Evolutionary conservation across 169 alveolate genomes (phyloP), one percentile per base, ranked within the genome.

Genomic region (Plasmodium ovale): DNA sequence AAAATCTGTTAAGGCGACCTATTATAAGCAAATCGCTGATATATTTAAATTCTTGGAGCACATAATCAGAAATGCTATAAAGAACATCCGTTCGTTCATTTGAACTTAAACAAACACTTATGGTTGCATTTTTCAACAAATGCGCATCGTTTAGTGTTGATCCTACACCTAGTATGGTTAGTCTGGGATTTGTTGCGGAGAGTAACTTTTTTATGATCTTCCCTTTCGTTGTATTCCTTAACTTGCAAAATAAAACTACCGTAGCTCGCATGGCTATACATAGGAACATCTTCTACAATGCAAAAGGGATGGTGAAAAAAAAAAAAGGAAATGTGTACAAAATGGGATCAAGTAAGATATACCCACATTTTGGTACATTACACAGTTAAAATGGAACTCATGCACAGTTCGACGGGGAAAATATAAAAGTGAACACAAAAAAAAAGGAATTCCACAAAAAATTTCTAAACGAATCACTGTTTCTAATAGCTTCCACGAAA

Each of bases 231-330:
- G 67, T 68, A 70, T 85, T 85, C 7, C 69, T 44, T 56, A 85
- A 56, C 54, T 85, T 85, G 58, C 91, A 85, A 69, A 85, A 85
- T 42, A 85, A 33, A 21, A 85, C 87, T 7, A 58, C 87, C 9
- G 87, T 67, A 7, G 91, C 85, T 56, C 74, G 31, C 91, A 85
- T 85, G 67, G 87, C 87, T 35, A 85, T 85, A 35, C 58, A 70
- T 19, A 85, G 44, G 19, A 85, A 85, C 21, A 85, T 68, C 58
- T 69, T 67, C 91, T 85, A 70, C 65, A 59, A 16, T 37, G 2
- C 7, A 42, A 21, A 2, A 60, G 27, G 0, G n/a, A 37, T 21
- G 21, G 54, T 2, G n/a, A 67, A 67, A 60, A 35, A 39, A 33
- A n/a, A 16, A 21, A 27, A 68, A 31, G 53, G 27, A 49, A 70